Percentiles rank a stretch among this genome's conserved stretches.
phyloP scores from a whole-genome alignment of 2,329 filamentous ascomycete species.

The Calonectria hongkongensis region DNA sequence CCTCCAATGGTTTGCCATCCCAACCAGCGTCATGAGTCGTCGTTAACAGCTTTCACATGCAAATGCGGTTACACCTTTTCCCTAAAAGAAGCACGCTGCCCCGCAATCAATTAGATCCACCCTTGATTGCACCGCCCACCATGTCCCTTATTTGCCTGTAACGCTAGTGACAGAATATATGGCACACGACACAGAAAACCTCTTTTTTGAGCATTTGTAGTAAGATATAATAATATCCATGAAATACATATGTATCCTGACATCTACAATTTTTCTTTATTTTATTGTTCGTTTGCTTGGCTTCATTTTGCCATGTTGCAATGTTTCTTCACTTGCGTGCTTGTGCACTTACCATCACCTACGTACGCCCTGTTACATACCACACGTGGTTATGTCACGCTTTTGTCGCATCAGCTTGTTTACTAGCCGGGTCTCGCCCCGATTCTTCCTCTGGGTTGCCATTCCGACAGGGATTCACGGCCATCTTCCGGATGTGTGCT shows the following conservation, averaged over 20 bases:
- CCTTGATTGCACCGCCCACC: background rate
- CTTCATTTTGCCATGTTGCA: too few relatives aligned
- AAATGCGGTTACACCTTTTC: conserved; percentile 26
- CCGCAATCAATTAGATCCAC: conserved; percentile 27
- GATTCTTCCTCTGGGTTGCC: conserved; percentile 2
- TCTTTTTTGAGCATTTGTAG: too few relatives aligned
- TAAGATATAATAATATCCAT: too few relatives aligned
- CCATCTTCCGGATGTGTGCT: conserved; percentile 51
- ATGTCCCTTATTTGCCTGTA: conserved; percentile 1
- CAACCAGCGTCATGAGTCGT: conserved; percentile 2
- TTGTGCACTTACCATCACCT: conserved; percentile 36
- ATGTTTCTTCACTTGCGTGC: background rate
- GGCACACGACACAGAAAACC: too few relatives aligned
- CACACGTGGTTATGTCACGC: conserved; percentile 12
- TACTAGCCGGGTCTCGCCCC: conserved; percentile 6
- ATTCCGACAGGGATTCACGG: conserved; percentile 46
- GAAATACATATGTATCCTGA: too few relatives aligned
- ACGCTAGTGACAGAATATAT: too few relatives aligned
- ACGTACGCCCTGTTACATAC: conserved; percentile 16
- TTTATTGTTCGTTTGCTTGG: too few relatives aligned
- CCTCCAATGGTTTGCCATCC: conserved; percentile 13
- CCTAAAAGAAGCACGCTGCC: conserved; percentile 13
- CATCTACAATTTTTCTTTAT: too few relatives aligned
- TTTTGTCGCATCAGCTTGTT: background rate
- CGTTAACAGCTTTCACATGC: conserved; percentile 31